Evolutionary conservation across 163 green algal species (phyloP).

Genomic region (Smithsoniella earleae): DNA sequence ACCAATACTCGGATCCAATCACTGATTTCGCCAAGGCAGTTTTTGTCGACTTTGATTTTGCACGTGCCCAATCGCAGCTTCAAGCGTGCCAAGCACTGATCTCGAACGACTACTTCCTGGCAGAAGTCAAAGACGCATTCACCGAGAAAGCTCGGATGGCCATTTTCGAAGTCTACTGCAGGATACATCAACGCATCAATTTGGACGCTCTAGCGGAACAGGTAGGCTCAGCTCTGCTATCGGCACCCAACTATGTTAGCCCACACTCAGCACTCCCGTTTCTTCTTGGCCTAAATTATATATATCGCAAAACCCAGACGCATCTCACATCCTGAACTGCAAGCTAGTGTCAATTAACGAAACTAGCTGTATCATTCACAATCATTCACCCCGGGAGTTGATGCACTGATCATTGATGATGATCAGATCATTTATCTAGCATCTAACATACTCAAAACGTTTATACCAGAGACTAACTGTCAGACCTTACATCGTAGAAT

Average conservation of each 20-base stretch:
- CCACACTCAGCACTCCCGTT: too few species aligned
- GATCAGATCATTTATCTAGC: too few species aligned
- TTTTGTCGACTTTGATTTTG: constrained; percentile 94
- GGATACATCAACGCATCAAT: constrained; percentile 63
- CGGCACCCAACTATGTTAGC: background rate
- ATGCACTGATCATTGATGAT: too few species aligned
- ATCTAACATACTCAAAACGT: too few species aligned
- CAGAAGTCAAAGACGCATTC: constrained; percentile 81
- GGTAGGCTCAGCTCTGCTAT: background rate
- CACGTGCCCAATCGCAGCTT: constrained; percentile 85
- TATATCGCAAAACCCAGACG: too few species aligned
- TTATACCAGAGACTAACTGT: too few species aligned
- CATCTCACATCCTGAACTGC: background rate
- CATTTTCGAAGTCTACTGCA: constrained; percentile 93
- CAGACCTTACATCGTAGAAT: too few species aligned
- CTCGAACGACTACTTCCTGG: constrained; percentile 91
- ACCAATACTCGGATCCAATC: constrained; percentile 87
- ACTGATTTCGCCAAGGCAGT: constrained; percentile 89
- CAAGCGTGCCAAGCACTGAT: constrained; percentile 73
- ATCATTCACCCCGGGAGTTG: background rate
- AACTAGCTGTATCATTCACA: background rate
- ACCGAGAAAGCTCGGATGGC: constrained; percentile 86
- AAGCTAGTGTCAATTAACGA: background rate
- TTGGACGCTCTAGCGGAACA: constrained; percentile 28
- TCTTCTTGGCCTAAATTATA: too few species aligned